A percentile compares a stretch with the other conserved stretches of the same genome.
Evolutionary conservation across 1,284 basidiomycete species (phyloP).

Genomic region (Cryptococcus amylolentus): DNA sequence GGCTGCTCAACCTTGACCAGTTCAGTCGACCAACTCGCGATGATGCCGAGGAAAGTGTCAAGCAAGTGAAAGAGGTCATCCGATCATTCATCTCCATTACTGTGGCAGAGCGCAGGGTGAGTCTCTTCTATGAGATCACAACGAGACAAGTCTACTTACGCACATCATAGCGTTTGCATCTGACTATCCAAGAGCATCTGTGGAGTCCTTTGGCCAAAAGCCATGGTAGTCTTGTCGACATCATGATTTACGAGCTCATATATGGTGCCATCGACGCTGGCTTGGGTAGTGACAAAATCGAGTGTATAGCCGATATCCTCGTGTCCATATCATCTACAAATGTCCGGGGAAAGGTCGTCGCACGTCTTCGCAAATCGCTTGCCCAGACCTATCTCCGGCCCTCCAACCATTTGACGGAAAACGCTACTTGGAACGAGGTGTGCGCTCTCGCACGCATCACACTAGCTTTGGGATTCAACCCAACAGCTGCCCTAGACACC

Average conservation of each 20-base stretch:
- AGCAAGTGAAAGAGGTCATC: conserved; percentile 66
- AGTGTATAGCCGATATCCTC: conserved; percentile 70
- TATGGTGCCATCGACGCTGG: conserved; percentile 75
- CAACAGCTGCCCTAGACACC: conserved; percentile 60
- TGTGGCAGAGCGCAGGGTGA: conserved; percentile 64
- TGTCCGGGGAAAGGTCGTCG: conserved; percentile 70
- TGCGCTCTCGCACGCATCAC: conserved; percentile 70
- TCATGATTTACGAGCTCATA: conserved; percentile 71
- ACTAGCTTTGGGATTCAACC: conserved; percentile 66
- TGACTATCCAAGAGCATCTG: conserved; percentile 65
- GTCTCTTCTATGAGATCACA: conserved; percentile 11
- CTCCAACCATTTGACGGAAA: conserved; percentile 62
- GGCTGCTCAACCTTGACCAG: conserved; percentile 72
- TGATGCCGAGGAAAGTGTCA: conserved; percentile 31
- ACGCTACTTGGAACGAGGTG: conserved; percentile 77
- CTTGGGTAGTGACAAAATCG: conserved; percentile 67
- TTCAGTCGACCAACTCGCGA: conserved; percentile 67
- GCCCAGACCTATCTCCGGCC: conserved; percentile 66
- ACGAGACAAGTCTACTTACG: conserved; percentile 8
- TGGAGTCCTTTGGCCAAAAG: conserved; percentile 71
- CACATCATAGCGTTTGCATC: conserved; percentile 57
- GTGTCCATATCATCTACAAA: conserved; percentile 70
- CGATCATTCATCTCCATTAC: conserved; percentile 72
- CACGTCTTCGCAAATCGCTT: conserved; percentile 74
- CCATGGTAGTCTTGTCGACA: conserved; percentile 64